Evolutionary conservation across 2,329 filamentous ascomycete genomes (phyloP).

Genomic region (Clarireedia paspali): DNA sequence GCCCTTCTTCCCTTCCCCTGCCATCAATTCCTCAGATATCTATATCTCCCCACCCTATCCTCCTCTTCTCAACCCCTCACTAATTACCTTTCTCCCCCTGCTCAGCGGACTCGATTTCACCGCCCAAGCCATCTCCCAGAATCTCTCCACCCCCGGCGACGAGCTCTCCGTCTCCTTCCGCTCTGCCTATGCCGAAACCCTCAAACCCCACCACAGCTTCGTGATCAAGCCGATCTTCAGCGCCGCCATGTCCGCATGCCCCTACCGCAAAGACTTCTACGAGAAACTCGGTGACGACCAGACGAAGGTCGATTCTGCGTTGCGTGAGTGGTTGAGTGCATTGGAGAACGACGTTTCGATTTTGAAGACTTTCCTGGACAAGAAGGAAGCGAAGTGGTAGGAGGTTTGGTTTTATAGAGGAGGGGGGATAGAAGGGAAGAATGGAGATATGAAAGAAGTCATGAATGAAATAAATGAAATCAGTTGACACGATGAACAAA

Average conservation of each 20-base stretch:
- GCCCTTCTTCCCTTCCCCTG: slow-evolving; percentile 22
- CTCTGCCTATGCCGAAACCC: slow-evolving; percentile 71
- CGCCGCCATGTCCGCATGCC: slow-evolving; percentile 86
- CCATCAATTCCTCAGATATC: slow-evolving; percentile 36
- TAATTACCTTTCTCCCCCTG: not conserved
- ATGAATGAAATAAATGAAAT: not conserved
- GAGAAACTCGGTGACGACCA: slow-evolving; percentile 68
- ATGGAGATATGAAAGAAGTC: not conserved
- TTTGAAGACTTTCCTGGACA: slow-evolving; percentile 55
- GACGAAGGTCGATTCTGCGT: slow-evolving; percentile 52
- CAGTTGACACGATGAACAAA: not conserved
- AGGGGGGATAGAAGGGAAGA: not conserved
- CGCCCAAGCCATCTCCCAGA: slow-evolving; percentile 70
- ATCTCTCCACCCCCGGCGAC: slow-evolving; percentile 57
- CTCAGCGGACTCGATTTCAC: slow-evolving; percentile 89
- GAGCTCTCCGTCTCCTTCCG: slow-evolving; percentile 87
- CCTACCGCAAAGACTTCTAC: slow-evolving; percentile 92
- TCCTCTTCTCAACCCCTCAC: not conserved
- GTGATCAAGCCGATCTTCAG: slow-evolving; percentile 87
- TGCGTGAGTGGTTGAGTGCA: slow-evolving; percentile 66
- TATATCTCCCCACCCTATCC: not conserved
- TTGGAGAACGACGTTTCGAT: slow-evolving; percentile 75
- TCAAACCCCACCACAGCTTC: slow-evolving; percentile 88
- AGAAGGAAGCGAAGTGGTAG: slow-evolving; percentile 39
- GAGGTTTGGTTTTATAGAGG: not conserved